Evolutionary conservation across 1,284 basidiomycete genomes (phyloP), one percentile per base, ranked within the genome.

Genomic region (Pseudozyma sp.): DNA sequence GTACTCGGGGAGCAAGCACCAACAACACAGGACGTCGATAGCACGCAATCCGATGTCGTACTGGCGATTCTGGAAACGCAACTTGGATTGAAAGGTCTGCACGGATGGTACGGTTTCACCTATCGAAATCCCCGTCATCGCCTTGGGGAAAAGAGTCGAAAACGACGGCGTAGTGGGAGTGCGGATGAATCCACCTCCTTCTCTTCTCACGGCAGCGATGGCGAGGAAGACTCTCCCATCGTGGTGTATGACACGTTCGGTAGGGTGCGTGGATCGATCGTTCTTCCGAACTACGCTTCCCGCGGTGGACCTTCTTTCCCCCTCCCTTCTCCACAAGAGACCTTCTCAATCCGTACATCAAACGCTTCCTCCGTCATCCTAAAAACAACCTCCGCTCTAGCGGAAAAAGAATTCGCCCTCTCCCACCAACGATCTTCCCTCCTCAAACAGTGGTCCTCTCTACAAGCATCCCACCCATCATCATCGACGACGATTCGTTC

Each of bases 191-290:
- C 52, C 4, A 16, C 30, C 19, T 33, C 54, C 17, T 44, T 51
- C 5, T 35, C 50, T 16, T 34, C 51, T 7, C 4, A 31, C 16
- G 35, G 10, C 35, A 37, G 16, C n/a, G 30, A 51, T 3, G 37
- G 11, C 1, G 57, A 46, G 10, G 33, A 46, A 8, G 57, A 53
- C 7, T 13, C 40, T 5, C 57, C 54, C 0, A 65, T 65, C 10
- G 29, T 65, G 0, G 52, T 73, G 10, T 73, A 68, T 47, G 70
- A 73, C 24, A 19, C 53, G 3, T 73, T 73, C 40, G 70, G 70
- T 1, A 53, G 70, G 5, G 43, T 68, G 1, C 48, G 61, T 0
- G 66, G 64, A 0, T 56, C 35, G n/a, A 33, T 67, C 0, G 10
- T 34, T 1, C 48, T 61, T 3, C 63, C 58, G 10, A 17, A 40